These are phyloP conservation scores for Sporothrix dimorphospora DNA, from an alignment of 2,329 filamentous ascomycete species.

Conservation along the genomic window DNA sequence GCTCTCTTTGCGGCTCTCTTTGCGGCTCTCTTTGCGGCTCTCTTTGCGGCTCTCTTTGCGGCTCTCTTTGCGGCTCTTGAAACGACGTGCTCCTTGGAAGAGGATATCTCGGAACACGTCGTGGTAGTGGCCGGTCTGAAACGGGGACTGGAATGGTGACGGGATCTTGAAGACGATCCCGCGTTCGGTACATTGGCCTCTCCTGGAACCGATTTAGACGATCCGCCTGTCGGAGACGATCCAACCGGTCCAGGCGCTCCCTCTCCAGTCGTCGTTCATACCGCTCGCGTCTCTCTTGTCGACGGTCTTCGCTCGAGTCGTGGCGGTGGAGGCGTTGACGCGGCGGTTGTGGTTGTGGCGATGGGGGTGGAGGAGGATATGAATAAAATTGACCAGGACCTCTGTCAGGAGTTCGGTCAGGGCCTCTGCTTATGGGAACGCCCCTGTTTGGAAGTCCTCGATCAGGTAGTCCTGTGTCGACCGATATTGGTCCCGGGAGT, in stretches of 20 bases:
- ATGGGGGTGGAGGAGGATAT: background rate
- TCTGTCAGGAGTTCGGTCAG: background rate
- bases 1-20: too few species aligned
- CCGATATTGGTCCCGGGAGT: background rate
- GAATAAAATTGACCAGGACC: background rate
- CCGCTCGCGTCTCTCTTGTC: background rate
- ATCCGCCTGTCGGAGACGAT: background rate
- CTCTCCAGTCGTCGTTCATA: background rate
- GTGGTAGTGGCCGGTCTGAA: background rate
- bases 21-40: background rate
- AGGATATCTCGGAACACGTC: background rate
- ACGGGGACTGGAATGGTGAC: too few species aligned
- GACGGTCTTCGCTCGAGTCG: background rate
- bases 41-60: background rate
- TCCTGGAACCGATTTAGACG: too few species aligned
- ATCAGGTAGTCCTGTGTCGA: background rate
- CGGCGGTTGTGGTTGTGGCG: background rate
- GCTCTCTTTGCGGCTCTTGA: background rate
- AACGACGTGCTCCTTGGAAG: background rate
- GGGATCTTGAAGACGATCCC: background rate
- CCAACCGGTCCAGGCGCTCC: background rate
- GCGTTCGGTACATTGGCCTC: background rate
- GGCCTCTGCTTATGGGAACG: too few species aligned
- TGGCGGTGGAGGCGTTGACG: background rate
- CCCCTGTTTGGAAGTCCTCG: background rate